These are phyloP conservation scores for Phytophthora melonis DNA, from an alignment of 352 stramenopile species.

Conservation along the genomic window DNA sequence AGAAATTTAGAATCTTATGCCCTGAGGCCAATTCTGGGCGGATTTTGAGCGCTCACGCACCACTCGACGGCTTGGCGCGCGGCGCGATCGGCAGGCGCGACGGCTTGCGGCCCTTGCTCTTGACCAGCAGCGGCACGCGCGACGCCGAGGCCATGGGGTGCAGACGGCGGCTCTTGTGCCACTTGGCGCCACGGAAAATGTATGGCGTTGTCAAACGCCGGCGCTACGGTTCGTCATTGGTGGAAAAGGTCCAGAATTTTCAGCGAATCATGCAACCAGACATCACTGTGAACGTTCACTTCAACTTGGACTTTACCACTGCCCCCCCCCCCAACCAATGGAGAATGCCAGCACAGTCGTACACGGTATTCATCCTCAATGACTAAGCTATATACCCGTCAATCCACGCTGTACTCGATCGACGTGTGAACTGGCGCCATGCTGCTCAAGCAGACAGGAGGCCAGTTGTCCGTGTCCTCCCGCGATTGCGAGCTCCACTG, in stretches of 20 bases:
- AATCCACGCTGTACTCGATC: too few species aligned
- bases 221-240: slow-evolving; percentile 7
- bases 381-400: too few species aligned
- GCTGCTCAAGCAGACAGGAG: slow-evolving; percentile 12
- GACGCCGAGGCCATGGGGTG: slow-evolving; percentile 63
- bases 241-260: slow-evolving; percentile 22
- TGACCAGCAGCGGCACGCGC: slow-evolving; percentile 80
- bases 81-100: slow-evolving; percentile 75
- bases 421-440: not conserved
- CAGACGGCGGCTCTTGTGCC: slow-evolving; percentile 1
- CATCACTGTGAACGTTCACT: not conserved
- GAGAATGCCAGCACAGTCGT: too few species aligned
- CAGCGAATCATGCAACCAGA: slow-evolving; percentile 14
- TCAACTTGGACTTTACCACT: not conserved
- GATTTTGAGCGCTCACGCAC: slow-evolving; percentile 39
- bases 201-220: slow-evolving; percentile 36
- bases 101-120: slow-evolving; percentile 77
- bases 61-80: slow-evolving; percentile 66
- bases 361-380: too few species aligned
- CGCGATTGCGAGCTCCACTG: slow-evolving; percentile 21
- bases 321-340: too few species aligned
- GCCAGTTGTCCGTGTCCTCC: slow-evolving; percentile 22
- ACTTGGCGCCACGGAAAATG: slow-evolving; percentile 32
- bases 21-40: slow-evolving; percentile 2
- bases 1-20: slow-evolving; percentile 1